Evolutionary conservation across 192 early-diverging fungal genomes (phyloP), one percentile per base, ranked within the genome.

Genomic region (Mortierella hygrophila): DNA sequence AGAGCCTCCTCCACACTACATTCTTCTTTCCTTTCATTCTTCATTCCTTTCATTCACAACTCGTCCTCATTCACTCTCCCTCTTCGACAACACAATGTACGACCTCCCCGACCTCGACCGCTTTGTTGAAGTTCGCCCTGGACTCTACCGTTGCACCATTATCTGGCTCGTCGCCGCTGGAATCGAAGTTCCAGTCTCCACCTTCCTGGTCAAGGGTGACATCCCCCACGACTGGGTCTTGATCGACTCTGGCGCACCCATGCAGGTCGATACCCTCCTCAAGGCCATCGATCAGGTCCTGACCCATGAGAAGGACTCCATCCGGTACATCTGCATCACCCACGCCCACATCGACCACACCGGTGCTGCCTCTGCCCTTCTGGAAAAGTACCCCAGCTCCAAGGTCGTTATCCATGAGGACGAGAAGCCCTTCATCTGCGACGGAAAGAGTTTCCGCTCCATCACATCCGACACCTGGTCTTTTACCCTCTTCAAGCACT

Each of bases 291-390:
- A 74, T 32, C 55, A 35, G n/a, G 78, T 86, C 63, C 65, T 79
- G 7, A 82, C 78, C 15, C 83, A 82, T 54, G 80, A 74, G 23
- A 70, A 86, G 52, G 83, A 85, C 72, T 68, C 70, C 1, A 77
- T 89, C 29, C 83, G 84, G 6, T 89, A 80, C 70, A 76, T 89
- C 20, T 85, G 77, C 26, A 77, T 89, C 72, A 89, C 88, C 1
- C 88, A 89, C 32, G 80, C 47, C 20, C 88, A 89, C 35, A 70
- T 85, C 57, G 88, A 89, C 68, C 88, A 89, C 54, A 89, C 88
- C 5, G 88, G 80, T 16, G 83, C 83, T 21, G 40, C 76, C 7
- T 60, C 74, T 6, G 78, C 75, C 15, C 68, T 89, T 65, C 65
- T 89, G 47, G 74, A 82, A 54, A 85, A 85, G 47, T 86, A 89